Base-by-base conservation (phyloP, 1,139 yeast genomes). In the Blastobotrys illinoisensis region DNA sequence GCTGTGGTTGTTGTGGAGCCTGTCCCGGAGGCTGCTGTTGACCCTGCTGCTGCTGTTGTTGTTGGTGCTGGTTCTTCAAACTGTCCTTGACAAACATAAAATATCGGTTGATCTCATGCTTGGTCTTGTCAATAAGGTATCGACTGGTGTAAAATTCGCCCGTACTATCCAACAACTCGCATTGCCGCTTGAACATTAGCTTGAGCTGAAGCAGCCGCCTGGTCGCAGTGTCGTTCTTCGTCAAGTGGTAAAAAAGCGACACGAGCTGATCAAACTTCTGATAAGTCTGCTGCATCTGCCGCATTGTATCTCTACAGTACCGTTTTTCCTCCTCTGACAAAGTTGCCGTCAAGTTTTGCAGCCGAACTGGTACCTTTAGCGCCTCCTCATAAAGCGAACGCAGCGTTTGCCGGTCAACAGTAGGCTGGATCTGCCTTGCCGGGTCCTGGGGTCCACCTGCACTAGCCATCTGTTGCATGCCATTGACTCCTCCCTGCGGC, bases 161-260 rank as follows among this genome's bases (percentile, higher is more conserved):
- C 13, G 32, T 26, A 69, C 82, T 74, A 64, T 81, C 78, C 67
- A 86, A 71, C 60, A 80, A 82, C 53, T 88, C 95, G 65, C 85
- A 73, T 58, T 88, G 86, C 66, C 85, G 86, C 64, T 83, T 85
- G 47, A 88, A 82, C 86, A 88, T 85, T 58, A 82, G 78, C 69
- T 88, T 85, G 78, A 88, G 82, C 67, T 87, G 93, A 57, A 89
- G 77, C 59, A 89, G 78, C 59, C 88, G 79, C 64, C 82, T 82
- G 1, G 96, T 86, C 5, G 88, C 91, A 54, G 83, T 88, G 48
- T 78, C 79, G 66, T 86, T 87, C 62, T 85, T 81, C 1, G 95
- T 85, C 55, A 88, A 75, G 57, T 85, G 79, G 65, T 80, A 88
- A 63, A 87, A 88, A 66, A 87, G 83, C 47, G 95, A 89, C 50